Evolutionary conservation across 495 filamentous ascomycete species (phyloP).

Genomic region (Neurospora sp.): DNA sequence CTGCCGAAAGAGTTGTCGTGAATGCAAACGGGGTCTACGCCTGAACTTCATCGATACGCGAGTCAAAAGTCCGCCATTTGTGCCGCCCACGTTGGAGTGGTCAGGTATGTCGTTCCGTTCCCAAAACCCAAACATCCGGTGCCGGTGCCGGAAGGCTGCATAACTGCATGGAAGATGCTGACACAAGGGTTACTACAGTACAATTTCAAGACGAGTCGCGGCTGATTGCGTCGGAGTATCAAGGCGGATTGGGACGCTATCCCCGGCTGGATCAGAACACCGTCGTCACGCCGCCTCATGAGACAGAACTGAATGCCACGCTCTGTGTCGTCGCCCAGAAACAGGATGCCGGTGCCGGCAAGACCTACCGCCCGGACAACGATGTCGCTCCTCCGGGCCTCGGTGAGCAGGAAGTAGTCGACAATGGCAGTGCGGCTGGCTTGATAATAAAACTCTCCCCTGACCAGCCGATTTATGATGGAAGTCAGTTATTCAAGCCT

Average conservation of each 20-base stretch:
- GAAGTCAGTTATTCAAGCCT: not conserved
- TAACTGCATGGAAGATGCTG: slow-evolving; percentile 3
- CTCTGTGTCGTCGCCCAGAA: not conserved
- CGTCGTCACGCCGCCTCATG: slow-evolving; percentile 16
- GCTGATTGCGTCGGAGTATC: slow-evolving; percentile 84
- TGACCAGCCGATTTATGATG: not conserved
- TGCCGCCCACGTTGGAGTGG: slow-evolving; percentile 55
- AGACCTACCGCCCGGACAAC: not conserved
- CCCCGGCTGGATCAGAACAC: slow-evolving; percentile 36
- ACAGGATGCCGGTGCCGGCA: not conserved
- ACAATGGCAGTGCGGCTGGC: not conserved
- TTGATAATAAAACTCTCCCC: not conserved
- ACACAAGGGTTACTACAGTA: slow-evolving; percentile 26
- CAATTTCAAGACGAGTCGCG: slow-evolving; percentile 83
- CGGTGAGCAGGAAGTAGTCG: slow-evolving; percentile 1
- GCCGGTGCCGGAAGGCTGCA: slow-evolving; percentile 1
- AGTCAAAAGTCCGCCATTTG: slow-evolving; percentile 56
- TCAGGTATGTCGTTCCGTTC: slow-evolving; percentile 36
- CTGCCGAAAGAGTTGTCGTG: slow-evolving; percentile 75
- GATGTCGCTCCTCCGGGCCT: not conserved
- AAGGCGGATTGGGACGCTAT: slow-evolving; percentile 71
- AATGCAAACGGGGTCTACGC: slow-evolving; percentile 77
- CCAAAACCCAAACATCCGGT: not conserved
- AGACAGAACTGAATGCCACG: slow-evolving; percentile 8
- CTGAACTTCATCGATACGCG: slow-evolving; percentile 90